Evolutionary conservation across 108 stramenopile genomes (phyloP).

Genomic region (Discostella pseudostelligera): DNA sequence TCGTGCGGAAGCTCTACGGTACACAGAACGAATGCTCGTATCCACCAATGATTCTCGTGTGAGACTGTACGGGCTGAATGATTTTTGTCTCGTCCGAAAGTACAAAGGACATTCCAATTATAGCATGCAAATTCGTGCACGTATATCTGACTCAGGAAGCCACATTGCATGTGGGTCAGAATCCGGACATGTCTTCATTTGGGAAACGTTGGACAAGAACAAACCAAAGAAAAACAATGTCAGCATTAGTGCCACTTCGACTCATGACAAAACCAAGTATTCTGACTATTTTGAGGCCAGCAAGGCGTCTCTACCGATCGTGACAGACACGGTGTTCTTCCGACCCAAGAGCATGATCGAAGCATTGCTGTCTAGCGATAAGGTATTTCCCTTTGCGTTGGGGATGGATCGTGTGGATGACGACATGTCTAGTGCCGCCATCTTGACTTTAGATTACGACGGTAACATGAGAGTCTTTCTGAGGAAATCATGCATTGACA

Average conservation of each 20-base stretch:
- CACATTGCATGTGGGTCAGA: constrained; percentile 68
- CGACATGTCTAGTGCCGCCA: constrained; percentile 48
- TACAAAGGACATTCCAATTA: constrained; percentile 77
- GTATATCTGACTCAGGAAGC: constrained; percentile 65
- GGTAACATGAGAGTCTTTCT: constrained; percentile 49
- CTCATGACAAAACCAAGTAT: constrained; percentile 44
- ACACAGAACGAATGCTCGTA: constrained; percentile 63
- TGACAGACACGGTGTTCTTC: constrained; percentile 47
- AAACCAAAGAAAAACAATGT: constrained; percentile 21
- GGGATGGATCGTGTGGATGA: constrained; percentile 45
- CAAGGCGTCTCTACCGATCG: constrained; percentile 39
- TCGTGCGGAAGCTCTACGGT: constrained; percentile 20
- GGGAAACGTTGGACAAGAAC: constrained; percentile 45
- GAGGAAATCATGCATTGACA: constrained; percentile 45
- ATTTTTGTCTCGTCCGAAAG: constrained; percentile 59
- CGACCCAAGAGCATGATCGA: constrained; percentile 30
- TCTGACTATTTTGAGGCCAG: constrained; percentile 43
- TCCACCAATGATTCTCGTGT: constrained; percentile 82
- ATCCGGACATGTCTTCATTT: constrained; percentile 61
- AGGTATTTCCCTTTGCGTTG: constrained; percentile 34
- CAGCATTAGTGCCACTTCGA: constrained; percentile 26
- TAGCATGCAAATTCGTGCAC: constrained; percentile 74
- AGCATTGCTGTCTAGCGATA: constrained; percentile 35
- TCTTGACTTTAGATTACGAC: constrained; percentile 54
- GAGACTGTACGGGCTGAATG: constrained; percentile 63